Evolutionary conservation across 2,329 filamentous ascomycete species (phyloP).

Genomic region (Trichoderma sp.): DNA sequence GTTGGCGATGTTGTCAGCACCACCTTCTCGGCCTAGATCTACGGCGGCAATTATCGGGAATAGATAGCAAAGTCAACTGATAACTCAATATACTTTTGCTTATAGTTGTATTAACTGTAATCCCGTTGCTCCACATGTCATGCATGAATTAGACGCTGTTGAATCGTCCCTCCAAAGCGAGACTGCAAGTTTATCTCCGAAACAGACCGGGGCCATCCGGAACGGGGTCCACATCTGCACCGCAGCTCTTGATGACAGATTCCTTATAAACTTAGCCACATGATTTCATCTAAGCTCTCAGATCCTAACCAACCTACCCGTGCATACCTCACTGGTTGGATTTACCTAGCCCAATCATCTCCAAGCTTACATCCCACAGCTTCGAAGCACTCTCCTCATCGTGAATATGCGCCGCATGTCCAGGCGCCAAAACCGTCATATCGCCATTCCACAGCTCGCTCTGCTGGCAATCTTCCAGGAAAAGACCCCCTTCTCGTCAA

Average conservation of each 20-base stretch:
- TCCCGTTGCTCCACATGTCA: background rate
- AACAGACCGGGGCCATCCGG: background rate
- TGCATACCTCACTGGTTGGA: background rate
- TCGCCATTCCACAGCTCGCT: conserved; percentile 4
- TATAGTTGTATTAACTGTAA: background rate
- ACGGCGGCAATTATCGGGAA: background rate
- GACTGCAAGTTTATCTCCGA: background rate
- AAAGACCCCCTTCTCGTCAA: background rate
- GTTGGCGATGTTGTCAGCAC: background rate
- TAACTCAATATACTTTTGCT: background rate
- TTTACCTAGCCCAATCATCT: background rate
- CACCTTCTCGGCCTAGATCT: background rate
- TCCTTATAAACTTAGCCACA: background rate
- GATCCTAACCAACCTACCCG: background rate
- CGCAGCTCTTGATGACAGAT: background rate
- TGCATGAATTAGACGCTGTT: background rate
- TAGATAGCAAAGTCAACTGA: background rate
- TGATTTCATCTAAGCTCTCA: background rate
- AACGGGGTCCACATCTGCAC: background rate
- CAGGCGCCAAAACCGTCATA: background rate
- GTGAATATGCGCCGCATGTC: conserved; percentile 3
- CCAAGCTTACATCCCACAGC: conserved; percentile 1
- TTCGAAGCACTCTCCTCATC: background rate
- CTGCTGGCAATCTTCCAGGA: conserved; percentile 7
- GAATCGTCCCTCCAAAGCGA: background rate